Evolutionary conservation across 805 yeast species (phyloP).

Genomic region (Yamadazyma philogaea): DNA sequence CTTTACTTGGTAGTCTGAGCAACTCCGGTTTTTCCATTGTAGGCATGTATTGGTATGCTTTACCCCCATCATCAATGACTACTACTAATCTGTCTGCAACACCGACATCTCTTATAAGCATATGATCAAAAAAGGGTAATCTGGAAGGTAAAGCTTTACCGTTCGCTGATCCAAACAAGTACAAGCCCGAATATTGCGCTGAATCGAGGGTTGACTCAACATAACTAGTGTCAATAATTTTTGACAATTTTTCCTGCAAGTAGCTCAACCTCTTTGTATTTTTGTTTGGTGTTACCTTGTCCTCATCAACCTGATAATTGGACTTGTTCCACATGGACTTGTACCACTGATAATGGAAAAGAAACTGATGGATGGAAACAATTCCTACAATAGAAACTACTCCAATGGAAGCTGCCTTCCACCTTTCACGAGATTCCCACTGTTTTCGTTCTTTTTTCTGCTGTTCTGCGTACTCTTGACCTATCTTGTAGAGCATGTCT

Average conservation of each 20-base stretch:
- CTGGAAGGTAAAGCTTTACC: constrained; percentile 54
- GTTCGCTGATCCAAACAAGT: constrained; percentile 32
- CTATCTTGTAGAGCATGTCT: constrained; percentile 26
- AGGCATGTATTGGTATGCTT: constrained; percentile 61
- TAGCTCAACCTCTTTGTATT: constrained; percentile 26
- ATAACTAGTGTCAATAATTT: constrained; percentile 22
- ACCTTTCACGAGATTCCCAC: constrained; percentile 41
- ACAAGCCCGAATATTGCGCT: constrained; percentile 29
- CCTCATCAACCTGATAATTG: constrained; percentile 28
- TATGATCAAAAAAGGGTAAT: constrained; percentile 60
- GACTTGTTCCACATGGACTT: constrained; percentile 33
- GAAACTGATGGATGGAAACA: constrained; percentile 38
- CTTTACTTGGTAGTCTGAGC: constrained; percentile 27
- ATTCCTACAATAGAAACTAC: constrained; percentile 35
- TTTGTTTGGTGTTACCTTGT: constrained; percentile 19
- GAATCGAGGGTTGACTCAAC: constrained; percentile 22
- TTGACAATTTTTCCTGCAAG: constrained; percentile 24
- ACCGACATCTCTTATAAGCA: constrained; percentile 53
- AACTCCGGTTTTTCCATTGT: constrained; percentile 21
- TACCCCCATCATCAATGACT: constrained; percentile 68
- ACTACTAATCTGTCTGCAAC: constrained; percentile 47
- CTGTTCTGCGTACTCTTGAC: constrained; percentile 23
- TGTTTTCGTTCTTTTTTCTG: constrained; percentile 27
- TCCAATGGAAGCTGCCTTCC: constrained; percentile 47
- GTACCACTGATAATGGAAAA: constrained; percentile 41